Conservation (phyloP, 176 grass and related monocot genomes). For the Ampelocalamus luodianensis region DNA sequence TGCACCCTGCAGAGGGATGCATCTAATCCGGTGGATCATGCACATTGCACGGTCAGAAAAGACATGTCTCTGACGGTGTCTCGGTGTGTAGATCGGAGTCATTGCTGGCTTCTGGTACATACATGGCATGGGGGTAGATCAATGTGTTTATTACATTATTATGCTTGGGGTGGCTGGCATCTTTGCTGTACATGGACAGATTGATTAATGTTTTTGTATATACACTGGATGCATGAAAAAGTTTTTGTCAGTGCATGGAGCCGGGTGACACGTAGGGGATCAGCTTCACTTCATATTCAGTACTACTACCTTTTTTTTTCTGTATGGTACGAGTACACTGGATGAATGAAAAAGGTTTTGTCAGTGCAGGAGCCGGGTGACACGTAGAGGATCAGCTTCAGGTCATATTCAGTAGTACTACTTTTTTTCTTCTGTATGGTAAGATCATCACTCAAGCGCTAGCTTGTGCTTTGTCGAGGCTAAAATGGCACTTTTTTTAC, state of each 20-base stretch:
- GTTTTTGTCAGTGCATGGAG: constrained; percentile 4
- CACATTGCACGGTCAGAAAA: neutral
- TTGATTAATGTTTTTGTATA: neutral
- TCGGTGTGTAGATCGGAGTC: neutral
- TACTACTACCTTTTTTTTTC: neutral
- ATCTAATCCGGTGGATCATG: neutral
- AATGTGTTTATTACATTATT: neutral
- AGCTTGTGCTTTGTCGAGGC: neutral
- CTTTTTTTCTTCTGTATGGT: neutral
- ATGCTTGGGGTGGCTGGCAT: neutral
- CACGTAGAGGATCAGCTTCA: constrained; percentile 16
- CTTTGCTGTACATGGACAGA: neutral
- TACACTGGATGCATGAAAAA: neutral
- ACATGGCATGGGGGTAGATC: constrained; percentile 28
- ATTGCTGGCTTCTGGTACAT: neutral
- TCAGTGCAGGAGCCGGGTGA: neutral
- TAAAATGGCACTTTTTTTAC: no score
- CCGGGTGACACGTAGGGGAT: constrained; percentile 13
- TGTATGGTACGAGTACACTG: neutral
- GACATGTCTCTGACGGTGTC: no score
- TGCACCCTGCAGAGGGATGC: constrained; percentile 21
- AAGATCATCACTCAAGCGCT: neutral
- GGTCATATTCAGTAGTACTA: neutral
- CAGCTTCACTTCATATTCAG: neutral
- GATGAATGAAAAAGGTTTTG: neutral